phyloP scores from a whole-genome alignment of 228 moss, liverwort and hornwort genomes.

The Sphagnum magellanicum region DNA sequence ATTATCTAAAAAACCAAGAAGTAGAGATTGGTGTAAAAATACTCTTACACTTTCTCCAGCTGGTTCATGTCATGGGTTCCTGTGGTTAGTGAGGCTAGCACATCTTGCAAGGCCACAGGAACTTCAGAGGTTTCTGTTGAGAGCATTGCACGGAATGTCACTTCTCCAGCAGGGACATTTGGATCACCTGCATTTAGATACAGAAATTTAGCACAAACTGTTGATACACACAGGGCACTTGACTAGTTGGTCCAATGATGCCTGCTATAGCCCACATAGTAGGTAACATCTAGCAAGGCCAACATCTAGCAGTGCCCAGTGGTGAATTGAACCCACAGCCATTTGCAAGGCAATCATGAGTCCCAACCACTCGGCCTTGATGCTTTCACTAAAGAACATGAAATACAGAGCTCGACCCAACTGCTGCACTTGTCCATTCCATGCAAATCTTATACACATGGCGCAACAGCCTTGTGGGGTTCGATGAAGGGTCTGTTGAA shows the following conservation, averaged over 20 bases:
- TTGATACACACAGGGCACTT: neutral
- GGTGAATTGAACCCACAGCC: too few relatives aligned
- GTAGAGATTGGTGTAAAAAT: neutral
- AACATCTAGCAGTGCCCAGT: too few relatives aligned
- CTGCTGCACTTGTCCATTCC: too few relatives aligned
- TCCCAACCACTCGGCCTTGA: too few relatives aligned
- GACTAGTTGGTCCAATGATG: neutral
- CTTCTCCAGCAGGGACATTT: conserved; percentile 27
- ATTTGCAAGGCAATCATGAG: too few relatives aligned
- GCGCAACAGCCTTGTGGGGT: too few relatives aligned
- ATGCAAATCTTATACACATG: too few relatives aligned
- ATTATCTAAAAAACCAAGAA: neutral
- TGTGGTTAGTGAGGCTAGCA: neutral
- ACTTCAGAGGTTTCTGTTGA: neutral
- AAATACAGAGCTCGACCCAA: too few relatives aligned
- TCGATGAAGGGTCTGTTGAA: too few relatives aligned
- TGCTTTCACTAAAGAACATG: too few relatives aligned
- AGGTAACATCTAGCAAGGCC: neutral
- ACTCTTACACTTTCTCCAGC: conserved; percentile 4
- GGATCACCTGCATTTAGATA: conserved; percentile 15
- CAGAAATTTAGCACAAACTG: neutral
- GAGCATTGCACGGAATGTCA: conserved; percentile 16
- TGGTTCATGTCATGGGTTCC: neutral
- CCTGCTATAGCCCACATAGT: neutral
- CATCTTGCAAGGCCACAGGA: neutral